phyloP scores from a whole-genome alignment of 2,329 filamentous ascomycete species.

The Aspergillus brunneoviolaceus region DNA sequence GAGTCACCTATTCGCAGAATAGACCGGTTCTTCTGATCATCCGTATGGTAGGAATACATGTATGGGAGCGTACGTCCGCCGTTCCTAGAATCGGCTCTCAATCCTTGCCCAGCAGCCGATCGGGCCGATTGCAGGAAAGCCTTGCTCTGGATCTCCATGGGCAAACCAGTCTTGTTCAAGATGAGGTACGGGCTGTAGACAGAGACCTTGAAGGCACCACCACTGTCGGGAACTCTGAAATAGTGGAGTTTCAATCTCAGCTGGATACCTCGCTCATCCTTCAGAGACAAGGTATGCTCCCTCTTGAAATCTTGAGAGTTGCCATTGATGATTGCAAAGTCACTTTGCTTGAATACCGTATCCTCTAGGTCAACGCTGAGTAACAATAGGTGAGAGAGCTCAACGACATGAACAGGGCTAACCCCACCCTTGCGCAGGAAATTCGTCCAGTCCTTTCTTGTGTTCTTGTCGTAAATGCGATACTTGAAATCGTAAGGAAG shows the following conservation, averaged over 20 bases:
- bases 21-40: slow-evolving; percentile 89
- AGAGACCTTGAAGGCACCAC: slow-evolving; percentile 92
- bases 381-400: slow-evolving; percentile 87
- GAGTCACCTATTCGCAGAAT: slow-evolving; percentile 86
- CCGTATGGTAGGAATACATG: slow-evolving; percentile 91
- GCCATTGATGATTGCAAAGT: slow-evolving; percentile 96
- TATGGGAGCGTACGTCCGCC: slow-evolving; percentile 72
- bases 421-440: slow-evolving; percentile 95
- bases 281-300: slow-evolving; percentile 75
- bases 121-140: slow-evolving; percentile 80
- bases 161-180: slow-evolving; percentile 89
- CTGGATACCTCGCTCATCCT: slow-evolving; percentile 77
- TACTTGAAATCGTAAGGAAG: slow-evolving; percentile 99
- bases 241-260: slow-evolving; percentile 87
- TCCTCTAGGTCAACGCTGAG: slow-evolving; percentile 97
- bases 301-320: slow-evolving; percentile 83
- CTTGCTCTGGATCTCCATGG: slow-evolving; percentile 85
- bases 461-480: slow-evolving; percentile 97
- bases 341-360: slow-evolving; percentile 88
- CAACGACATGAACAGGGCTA: slow-evolving; percentile 95
- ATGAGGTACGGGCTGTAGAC: slow-evolving; percentile 94
- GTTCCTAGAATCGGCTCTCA: slow-evolving; percentile 54
- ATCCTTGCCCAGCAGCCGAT: slow-evolving; percentile 77
- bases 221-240: slow-evolving; percentile 82
- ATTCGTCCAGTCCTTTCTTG: slow-evolving; percentile 98